phyloP scores from a whole-genome alignment of 208 protist species.

The Cochliopodium minus region DNA sequence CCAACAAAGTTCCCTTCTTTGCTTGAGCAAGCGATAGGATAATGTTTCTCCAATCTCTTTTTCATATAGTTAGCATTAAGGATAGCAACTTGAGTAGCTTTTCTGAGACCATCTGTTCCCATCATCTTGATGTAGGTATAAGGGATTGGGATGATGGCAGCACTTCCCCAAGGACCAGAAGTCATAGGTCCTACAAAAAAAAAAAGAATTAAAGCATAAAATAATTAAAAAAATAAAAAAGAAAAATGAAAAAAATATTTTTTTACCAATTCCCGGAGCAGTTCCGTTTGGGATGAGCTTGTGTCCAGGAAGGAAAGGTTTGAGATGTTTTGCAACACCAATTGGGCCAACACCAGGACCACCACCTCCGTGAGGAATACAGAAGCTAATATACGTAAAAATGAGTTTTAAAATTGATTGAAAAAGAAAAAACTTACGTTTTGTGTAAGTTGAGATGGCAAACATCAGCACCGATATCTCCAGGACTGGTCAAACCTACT shows the following conservation, averaged over 20 bases:
- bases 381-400: constrained; percentile 3
- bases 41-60: constrained; percentile 68
- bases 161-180: constrained; percentile 71
- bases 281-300: constrained; percentile 31
- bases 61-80: constrained; percentile 95
- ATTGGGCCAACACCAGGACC: constrained; percentile 92
- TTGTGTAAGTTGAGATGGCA: constrained; percentile 97
- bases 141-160: constrained; percentile 78
- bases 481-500: constrained; percentile 75
- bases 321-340: constrained; percentile 64
- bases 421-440: constrained; percentile 79
- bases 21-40: constrained; percentile 70
- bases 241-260: no score
- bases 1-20: constrained; percentile 33
- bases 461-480: constrained; percentile 84
- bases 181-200: constrained; percentile 68
- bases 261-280: no score
- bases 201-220: no score
- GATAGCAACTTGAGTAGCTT: constrained; percentile 74
- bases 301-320: constrained; percentile 69
- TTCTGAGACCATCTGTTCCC: constrained; percentile 60
- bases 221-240: no score
- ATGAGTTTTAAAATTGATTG: not conserved
- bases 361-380: constrained; percentile 60
- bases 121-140: constrained; percentile 85